Evolutionary conservation across 768 basidiomycete species (phyloP).

Genomic region (Collybia mongolica): DNA sequence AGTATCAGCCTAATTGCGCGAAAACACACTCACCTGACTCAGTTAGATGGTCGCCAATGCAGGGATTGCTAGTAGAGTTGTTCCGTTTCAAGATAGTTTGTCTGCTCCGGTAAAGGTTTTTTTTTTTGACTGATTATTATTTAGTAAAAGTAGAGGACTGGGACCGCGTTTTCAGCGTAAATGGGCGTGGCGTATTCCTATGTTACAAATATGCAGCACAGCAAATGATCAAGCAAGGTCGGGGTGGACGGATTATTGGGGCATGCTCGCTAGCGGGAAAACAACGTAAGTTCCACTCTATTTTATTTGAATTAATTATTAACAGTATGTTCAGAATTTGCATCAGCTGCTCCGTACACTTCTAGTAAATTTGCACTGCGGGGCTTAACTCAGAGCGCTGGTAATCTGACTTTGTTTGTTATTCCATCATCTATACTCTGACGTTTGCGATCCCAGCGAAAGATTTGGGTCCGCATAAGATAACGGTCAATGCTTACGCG

Average conservation of each 20-base stretch:
- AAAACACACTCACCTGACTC: not conserved
- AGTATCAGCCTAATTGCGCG: constrained; percentile 1
- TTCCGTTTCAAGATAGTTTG: constrained; percentile 23
- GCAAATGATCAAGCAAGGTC: constrained; percentile 42
- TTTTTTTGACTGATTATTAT: not conserved
- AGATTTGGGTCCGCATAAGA: constrained; percentile 16
- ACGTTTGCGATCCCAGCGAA: constrained; percentile 5
- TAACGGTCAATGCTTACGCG: constrained; percentile 21
- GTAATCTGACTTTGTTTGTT: no score
- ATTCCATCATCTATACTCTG: no score
- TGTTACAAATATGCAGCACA: constrained; percentile 41
- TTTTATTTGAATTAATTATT: no score
- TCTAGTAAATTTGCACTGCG: no score
- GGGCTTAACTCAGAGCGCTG: no score
- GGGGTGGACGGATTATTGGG: constrained; percentile 42
- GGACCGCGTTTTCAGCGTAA: constrained; percentile 28
- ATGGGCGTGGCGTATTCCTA: constrained; percentile 34
- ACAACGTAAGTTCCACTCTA: constrained; percentile 18
- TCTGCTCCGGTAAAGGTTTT: no score
- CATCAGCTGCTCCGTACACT: not conserved
- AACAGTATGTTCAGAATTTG: constrained; percentile 4
- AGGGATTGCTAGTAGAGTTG: constrained; percentile 8
- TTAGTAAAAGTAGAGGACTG: constrained; percentile 28
- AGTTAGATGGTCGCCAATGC: constrained; percentile 5
- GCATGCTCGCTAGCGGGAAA: constrained; percentile 40